Percentiles rank a stretch among this genome's conserved stretches.
Conservation (phyloP, 805 yeast species). For the Hanseniaspora meyeri region DNA sequence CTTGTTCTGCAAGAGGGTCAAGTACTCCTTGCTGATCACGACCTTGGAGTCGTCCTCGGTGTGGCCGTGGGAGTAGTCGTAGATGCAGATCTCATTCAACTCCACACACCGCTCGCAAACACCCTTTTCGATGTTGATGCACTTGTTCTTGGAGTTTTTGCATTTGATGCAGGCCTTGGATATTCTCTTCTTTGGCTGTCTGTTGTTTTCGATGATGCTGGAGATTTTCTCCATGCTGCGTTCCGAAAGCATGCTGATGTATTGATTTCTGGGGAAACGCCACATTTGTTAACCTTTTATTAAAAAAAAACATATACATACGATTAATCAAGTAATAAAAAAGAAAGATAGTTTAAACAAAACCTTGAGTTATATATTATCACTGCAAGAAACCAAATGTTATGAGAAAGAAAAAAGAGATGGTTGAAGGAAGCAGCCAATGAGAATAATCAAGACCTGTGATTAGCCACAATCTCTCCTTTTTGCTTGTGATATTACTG, state of each 20-base stretch:
- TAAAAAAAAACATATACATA: no score
- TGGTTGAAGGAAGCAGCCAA: no score
- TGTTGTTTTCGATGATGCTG: conserved; percentile 4
- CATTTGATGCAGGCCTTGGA: conserved; percentile 38
- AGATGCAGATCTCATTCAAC: conserved; percentile 47
- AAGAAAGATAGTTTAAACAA: no score
- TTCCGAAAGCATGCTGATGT: background rate
- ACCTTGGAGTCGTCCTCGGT: conserved; percentile 16
- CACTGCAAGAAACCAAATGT: no score
- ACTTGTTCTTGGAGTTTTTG: conserved; percentile 34
- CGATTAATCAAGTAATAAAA: no score
- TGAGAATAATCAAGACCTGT: no score
- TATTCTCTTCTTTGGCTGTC: conserved; percentile 24
- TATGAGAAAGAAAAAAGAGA: no score
- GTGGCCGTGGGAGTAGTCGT: conserved; percentile 30
- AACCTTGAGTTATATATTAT: no score
- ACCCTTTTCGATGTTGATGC: conserved; percentile 30
- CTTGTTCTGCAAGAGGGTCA: conserved; percentile 39
- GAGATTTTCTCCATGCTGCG: background rate
- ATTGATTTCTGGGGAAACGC: no score
- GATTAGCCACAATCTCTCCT: no score
- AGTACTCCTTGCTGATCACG: conserved; percentile 24
- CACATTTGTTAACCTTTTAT: no score
- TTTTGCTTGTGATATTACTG: no score
- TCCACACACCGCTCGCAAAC: conserved; percentile 41